These are phyloP conservation scores for Aureobasidium sp. DNA, from an alignment of 2,329 filamentous ascomycete species.

Conservation along the genomic window DNA sequence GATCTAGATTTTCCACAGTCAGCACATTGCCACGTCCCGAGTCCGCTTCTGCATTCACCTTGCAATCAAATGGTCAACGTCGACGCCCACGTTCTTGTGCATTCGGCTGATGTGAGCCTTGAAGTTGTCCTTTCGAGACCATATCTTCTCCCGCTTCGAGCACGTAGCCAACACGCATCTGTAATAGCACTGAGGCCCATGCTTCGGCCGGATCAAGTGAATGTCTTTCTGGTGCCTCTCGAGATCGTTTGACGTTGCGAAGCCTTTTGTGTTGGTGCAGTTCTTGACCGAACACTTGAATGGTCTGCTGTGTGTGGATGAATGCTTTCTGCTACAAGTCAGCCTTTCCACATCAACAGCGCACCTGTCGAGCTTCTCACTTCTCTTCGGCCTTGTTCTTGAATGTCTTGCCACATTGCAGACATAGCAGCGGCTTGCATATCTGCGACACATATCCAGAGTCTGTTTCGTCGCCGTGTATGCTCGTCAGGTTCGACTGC, in stretches of 20 bases:
- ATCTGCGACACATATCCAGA: conserved; percentile 6
- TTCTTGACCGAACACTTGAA: conserved; percentile 52
- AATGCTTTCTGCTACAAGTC: conserved; percentile 58
- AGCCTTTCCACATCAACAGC: background rate
- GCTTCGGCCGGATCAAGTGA: conserved; percentile 48
- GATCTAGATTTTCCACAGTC: background rate
- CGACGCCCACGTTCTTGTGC: conserved; percentile 40
- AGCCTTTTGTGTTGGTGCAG: conserved; percentile 57
- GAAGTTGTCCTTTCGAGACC: conserved; percentile 83
- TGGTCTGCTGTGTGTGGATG: conserved; percentile 61
- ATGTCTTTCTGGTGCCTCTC: conserved; percentile 70
- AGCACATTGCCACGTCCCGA: background rate
- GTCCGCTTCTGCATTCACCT: background rate
- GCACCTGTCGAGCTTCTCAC: background rate
- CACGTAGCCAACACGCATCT: conserved; percentile 55
- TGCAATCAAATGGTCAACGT: conserved; percentile 3
- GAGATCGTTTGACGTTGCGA: conserved; percentile 74
- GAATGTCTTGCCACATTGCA: conserved; percentile 3
- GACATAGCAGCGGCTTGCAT: background rate
- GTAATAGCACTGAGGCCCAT: conserved; percentile 47
- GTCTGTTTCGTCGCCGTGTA: background rate
- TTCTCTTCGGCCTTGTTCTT: conserved; percentile 17
- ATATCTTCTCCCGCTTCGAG: conserved; percentile 57
- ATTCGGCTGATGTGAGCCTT: conserved; percentile 67
- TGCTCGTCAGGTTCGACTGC: background rate